These are phyloP conservation scores for Syzygium oleosum DNA, from an alignment of 345 rosid species.

Conservation along the genomic window DNA sequence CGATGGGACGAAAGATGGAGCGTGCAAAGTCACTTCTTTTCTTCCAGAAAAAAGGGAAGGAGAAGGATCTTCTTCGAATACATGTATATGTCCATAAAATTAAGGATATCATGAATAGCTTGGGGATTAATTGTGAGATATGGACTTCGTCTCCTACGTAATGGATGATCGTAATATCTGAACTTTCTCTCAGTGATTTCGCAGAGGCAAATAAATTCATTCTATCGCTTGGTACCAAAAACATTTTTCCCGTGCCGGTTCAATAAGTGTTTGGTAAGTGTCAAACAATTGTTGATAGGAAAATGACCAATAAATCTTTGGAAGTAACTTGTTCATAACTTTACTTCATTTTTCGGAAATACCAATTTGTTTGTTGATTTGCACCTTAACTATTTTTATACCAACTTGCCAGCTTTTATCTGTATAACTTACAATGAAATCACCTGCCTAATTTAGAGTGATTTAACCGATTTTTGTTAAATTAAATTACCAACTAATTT, in stretches of 20 bases:
- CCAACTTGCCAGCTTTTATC: not conserved
- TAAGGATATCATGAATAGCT: not conserved
- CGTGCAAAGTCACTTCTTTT: too few relatives aligned
- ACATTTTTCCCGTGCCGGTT: not conserved
- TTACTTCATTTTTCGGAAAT: not conserved
- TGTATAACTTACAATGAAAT: not conserved
- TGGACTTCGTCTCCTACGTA: not conserved
- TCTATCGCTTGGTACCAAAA: not conserved
- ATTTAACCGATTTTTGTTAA: not conserved
- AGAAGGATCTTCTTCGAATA: not conserved
- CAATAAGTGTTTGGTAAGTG: not conserved
- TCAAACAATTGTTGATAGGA: not conserved
- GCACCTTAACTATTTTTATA: not conserved
- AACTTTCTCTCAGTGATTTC: not conserved
- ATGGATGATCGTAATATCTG: not conserved
- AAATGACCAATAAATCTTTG: not conserved
- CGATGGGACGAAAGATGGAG: too few relatives aligned
- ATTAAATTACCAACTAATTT: not conserved
- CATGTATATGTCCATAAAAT: not conserved
- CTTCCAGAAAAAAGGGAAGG: too few relatives aligned
- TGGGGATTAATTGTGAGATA: not conserved
- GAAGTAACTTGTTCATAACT: not conserved
- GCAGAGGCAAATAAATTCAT: not conserved
- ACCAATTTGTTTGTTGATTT: not conserved
- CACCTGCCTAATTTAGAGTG: not conserved